Conservation (phyloP, 805 yeast genomes). For the Saccharomycopsis sp. region DNA sequence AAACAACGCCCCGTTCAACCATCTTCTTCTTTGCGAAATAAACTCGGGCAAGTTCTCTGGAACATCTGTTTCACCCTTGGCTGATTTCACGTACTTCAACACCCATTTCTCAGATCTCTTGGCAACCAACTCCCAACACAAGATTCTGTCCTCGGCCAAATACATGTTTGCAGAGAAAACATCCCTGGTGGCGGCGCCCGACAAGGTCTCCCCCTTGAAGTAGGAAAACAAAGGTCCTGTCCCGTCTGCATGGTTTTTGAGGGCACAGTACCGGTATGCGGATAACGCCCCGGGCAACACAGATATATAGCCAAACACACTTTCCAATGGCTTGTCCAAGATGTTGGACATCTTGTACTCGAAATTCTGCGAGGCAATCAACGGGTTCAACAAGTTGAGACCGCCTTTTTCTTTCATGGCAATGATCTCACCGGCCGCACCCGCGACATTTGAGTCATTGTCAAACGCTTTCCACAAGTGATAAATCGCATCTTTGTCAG, state of each 20-base stretch:
- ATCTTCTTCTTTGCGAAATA: conserved; percentile 91
- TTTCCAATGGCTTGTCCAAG: conserved; percentile 88
- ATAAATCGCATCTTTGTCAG: conserved; percentile 81
- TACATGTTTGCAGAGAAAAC: conserved; percentile 96
- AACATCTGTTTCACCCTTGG: conserved; percentile 94
- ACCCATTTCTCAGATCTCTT: conserved; percentile 80
- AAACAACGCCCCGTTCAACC: conserved; percentile 96
- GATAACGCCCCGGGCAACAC: conserved; percentile 95
- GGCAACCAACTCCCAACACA: conserved; percentile 94
- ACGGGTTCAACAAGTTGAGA: conserved; percentile 71
- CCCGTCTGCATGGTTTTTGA: conserved; percentile 78
- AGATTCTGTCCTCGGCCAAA: conserved; percentile 90
- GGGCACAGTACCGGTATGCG: conserved; percentile 85
- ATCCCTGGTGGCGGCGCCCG: conserved; percentile 50
- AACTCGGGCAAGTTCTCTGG: conserved; percentile 94
- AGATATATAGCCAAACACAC: conserved; percentile 84
- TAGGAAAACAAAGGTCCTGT: conserved; percentile 86
- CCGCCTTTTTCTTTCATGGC: conserved; percentile 92
- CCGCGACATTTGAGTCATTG: conserved; percentile 92
- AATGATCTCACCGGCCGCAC: conserved; percentile 97
- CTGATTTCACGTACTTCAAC: conserved; percentile 81
- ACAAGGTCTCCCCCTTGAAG: conserved; percentile 75
- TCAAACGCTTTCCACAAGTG: conserved; percentile 98
- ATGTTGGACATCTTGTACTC: conserved; percentile 97
- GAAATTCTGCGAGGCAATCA: conserved; percentile 93